Evolutionary conservation across 106 monocot species (phyloP).

Genomic region (Narthecium ossifragum): DNA sequence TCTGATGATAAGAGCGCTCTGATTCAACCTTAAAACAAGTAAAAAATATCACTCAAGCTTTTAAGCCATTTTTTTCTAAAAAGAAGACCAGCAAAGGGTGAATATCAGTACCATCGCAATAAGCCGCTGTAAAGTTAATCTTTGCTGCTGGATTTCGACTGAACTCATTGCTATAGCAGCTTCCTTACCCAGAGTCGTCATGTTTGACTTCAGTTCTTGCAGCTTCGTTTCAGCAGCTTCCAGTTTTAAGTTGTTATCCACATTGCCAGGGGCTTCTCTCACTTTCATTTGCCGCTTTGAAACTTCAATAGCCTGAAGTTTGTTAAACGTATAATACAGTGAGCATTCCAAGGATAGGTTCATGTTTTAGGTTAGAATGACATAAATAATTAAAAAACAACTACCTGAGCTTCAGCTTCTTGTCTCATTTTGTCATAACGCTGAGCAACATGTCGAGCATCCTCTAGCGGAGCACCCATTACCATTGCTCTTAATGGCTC

Average conservation of each 20-base stretch:
- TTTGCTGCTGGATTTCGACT: constrained; percentile 93
- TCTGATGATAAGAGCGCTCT: constrained; percentile 81
- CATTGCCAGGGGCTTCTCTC: constrained; percentile 67
- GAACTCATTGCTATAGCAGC: constrained; percentile 78
- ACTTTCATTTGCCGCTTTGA: constrained; percentile 74
- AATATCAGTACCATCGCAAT: constrained; percentile 61
- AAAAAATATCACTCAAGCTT: constrained; percentile 3
- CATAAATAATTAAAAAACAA: background rate
- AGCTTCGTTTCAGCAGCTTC: constrained; percentile 85
- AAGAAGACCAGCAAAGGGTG: background rate
- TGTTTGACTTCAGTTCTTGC: constrained; percentile 82
- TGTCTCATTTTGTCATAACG: constrained; percentile 87
- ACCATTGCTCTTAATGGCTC: constrained; percentile 98
- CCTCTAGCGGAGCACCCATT: constrained; percentile 91
- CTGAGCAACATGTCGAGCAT: constrained; percentile 94
- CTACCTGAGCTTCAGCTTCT: constrained; percentile 97
- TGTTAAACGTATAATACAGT: background rate
- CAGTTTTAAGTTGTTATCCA: constrained; percentile 64
- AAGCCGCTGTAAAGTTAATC: constrained; percentile 77
- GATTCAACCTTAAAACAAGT: constrained; percentile 66
- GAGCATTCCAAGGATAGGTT: too few relatives aligned
- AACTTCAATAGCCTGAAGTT: constrained; percentile 78
- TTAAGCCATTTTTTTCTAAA: background rate
- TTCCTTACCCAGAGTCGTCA: constrained; percentile 81
- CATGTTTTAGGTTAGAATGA: too few relatives aligned